Percentiles rank a stretch among this genome's conserved stretches.
These are phyloP conservation scores for Claviceps arundinis DNA, from an alignment of 2,329 filamentous ascomycete genomes.

Conservation along the genomic window DNA sequence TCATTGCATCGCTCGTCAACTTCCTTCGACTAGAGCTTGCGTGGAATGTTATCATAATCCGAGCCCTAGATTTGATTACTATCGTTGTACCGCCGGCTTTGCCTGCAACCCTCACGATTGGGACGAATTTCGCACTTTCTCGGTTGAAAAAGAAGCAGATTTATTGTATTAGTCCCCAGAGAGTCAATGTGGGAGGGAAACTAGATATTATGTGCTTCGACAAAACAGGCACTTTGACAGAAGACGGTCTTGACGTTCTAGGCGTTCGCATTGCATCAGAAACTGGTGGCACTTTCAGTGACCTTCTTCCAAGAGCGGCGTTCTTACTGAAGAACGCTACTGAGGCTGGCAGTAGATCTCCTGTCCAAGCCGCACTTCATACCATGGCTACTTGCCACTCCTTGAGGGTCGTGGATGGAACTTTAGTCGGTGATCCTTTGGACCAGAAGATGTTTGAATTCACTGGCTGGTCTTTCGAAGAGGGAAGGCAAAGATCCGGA, in stretches of 20 bases:
- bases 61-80: constrained; percentile 88
- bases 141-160: constrained; percentile 81
- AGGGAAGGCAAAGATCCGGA: constrained; percentile 57
- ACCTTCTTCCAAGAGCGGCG: constrained; percentile 50
- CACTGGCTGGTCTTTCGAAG: constrained; percentile 82
- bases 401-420: constrained; percentile 70
- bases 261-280: constrained; percentile 68
- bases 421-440: constrained; percentile 83
- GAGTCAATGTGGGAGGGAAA: constrained; percentile 93
- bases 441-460: constrained; percentile 99
- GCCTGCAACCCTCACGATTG: constrained; percentile 89
- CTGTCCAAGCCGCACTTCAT: constrained; percentile 54
- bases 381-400: constrained; percentile 98
- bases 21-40: constrained; percentile 73
- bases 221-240: constrained; percentile 95
- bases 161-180: constrained; percentile 94
- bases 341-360: not conserved
- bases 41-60: constrained; percentile 83
- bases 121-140: constrained; percentile 84
- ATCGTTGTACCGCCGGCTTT: constrained; percentile 94
- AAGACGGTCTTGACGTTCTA: constrained; percentile 88
- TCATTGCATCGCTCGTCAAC: constrained; percentile 83
- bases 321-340: not conserved
- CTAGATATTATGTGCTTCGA: constrained; percentile 95
- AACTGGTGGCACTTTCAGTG: constrained; percentile 52